A percentile compares a stretch with the other conserved stretches of the same genome.
These are phyloP conservation scores for Yamadazyma songkhlaensis DNA, from an alignment of 1,139 yeast genomes.

Conservation along the genomic window DNA sequence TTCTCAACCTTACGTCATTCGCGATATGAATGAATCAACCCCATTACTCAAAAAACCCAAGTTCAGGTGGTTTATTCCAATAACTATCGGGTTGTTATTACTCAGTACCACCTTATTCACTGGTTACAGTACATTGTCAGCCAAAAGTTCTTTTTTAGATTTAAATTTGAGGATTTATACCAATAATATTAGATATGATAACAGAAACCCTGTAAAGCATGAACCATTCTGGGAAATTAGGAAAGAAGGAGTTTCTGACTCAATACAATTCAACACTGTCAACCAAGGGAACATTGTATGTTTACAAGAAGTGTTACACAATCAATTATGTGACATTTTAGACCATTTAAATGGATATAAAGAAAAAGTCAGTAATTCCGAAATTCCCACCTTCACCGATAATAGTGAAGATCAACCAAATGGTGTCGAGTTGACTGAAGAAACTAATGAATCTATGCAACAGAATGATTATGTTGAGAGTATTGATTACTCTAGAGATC, in stretches of 20 bases:
- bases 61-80: too few species aligned
- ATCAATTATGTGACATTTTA: conserved; percentile 49
- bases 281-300: conserved; percentile 41
- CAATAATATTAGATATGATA: conserved; percentile 54
- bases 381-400: too few species aligned
- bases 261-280: conserved; percentile 34
- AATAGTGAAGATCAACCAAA: conserved; percentile 5
- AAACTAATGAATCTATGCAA: background rate
- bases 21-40: too few species aligned
- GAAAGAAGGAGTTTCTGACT: conserved; percentile 32
- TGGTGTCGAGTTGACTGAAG: conserved; percentile 23
- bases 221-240: conserved; percentile 48
- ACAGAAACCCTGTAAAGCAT: conserved; percentile 21
- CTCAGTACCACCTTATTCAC: too few species aligned
- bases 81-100: too few species aligned
- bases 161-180: conserved; percentile 44
- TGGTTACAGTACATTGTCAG: too few species aligned
- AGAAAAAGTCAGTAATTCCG: conserved; percentile 1
- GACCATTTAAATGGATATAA: conserved; percentile 24
- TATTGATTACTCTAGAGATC: conserved; percentile 3
- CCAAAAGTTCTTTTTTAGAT: background rate
- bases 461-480: too few species aligned
- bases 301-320: conserved; percentile 53
- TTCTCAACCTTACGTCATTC: too few species aligned
- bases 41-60: too few species aligned